Base-by-base conservation (phyloP, 2,329 filamentous ascomycete species). In the Simplicillium sp. region DNA sequence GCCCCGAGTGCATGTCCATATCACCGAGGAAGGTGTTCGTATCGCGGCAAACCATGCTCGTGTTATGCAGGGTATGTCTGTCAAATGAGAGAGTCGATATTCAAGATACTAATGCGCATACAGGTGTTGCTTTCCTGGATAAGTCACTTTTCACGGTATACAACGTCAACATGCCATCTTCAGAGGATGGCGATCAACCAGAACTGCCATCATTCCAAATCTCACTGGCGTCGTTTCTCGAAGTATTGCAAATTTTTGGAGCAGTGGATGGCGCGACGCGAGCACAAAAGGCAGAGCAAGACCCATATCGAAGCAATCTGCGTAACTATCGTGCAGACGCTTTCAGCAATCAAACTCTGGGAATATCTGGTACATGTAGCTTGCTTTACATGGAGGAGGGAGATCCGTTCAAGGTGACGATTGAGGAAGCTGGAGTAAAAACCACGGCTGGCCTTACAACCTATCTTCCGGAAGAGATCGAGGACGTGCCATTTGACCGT, bases 211-310 rank as follows among this genome's bases (percentile, higher is more conserved):
- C 75, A 39, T 98, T 98, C 57, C 83, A 94, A 56, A 82, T 97
- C 48, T 92, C 88, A 2, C 75, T 98, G 8, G 73, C 82, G 4
- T 86, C 90, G 14, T 75, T 98, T 3, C 77, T 98, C 40, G 92
- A 97, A 64, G 94, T 90, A 0, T 73, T 98, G 7, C 90, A 96
- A 55, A 97, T 98, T 38, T 94, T 98, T 54, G 87, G 87, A 38
- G 80, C 89, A n/a, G 77, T 89, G 36, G 84, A 86, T 48, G 71
- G 79, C 12, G 67, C 76, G 6, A 69, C 67, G 33, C 73, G 75
- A 47, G 66, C 73, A 37, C 68, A 73, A 38, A 80, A 73, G 52
- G 65, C 71, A 7, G 77, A 81, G 11, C 65, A 71, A 44, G 77
- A 82, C 46, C 66, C 69, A 1, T 80, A 79, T 52, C 72, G 71